These are phyloP conservation scores for Candida tallmaniae DNA, from an alignment of 805 yeast genomes.

Conservation along the genomic window DNA sequence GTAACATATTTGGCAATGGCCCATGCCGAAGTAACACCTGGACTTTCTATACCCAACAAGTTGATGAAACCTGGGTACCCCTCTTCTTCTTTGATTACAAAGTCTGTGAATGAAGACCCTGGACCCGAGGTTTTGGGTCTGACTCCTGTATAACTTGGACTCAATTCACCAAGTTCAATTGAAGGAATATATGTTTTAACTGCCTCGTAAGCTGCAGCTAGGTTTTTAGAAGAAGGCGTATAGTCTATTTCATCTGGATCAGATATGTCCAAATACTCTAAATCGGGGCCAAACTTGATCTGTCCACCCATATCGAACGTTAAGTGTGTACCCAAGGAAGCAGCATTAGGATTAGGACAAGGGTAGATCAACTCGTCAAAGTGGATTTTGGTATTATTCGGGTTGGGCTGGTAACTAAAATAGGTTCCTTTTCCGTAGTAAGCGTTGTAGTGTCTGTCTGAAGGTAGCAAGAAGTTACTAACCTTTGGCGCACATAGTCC, in stretches of 20 bases:
- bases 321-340: slow-evolving; percentile 85
- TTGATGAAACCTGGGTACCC: slow-evolving; percentile 78
- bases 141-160: slow-evolving; percentile 74
- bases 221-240: slow-evolving; percentile 43
- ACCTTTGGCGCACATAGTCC: slow-evolving; percentile 74
- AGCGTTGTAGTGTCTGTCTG: slow-evolving; percentile 50
- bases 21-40: slow-evolving; percentile 80
- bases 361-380: slow-evolving; percentile 57
- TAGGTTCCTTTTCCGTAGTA: slow-evolving; percentile 85
- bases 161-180: slow-evolving; percentile 47
- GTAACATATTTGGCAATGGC: slow-evolving; percentile 76
- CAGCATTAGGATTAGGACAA: slow-evolving; percentile 58
- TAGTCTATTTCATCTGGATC: slow-evolving; percentile 39
- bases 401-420: slow-evolving; percentile 49
- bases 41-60: slow-evolving; percentile 81
- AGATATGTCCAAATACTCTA: slow-evolving; percentile 63
- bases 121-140: slow-evolving; percentile 64
- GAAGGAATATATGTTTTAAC: slow-evolving; percentile 61
- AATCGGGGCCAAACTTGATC: slow-evolving; percentile 81
- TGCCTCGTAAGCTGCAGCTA: slow-evolving; percentile 53
- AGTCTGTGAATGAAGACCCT: slow-evolving; percentile 56
- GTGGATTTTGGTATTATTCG: slow-evolving; percentile 37
- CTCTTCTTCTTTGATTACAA: slow-evolving; percentile 63
- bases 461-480: slow-evolving; percentile 66
- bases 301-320: slow-evolving; percentile 81